Percentiles rank a stretch among this genome's conserved stretches.
Evolutionary conservation across 208 protist species (phyloP).

Genomic region (Naegleria fowleri): DNA sequence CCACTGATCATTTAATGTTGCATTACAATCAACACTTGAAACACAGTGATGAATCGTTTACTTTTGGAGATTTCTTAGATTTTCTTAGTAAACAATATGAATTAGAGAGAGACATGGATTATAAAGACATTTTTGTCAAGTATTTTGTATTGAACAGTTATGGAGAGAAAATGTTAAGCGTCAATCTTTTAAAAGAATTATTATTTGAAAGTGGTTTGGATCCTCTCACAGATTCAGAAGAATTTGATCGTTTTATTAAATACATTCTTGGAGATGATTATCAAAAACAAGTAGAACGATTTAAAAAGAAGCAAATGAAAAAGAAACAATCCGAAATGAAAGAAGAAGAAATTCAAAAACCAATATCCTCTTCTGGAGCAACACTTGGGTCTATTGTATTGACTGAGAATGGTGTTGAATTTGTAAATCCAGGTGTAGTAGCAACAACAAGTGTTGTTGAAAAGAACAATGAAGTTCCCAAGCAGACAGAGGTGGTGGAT

Average conservation of each 20-base stretch:
- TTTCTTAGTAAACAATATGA: background rate
- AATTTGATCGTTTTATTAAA: background rate
- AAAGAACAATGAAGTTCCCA: no score
- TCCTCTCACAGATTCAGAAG: background rate
- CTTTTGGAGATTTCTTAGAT: slow-evolving; percentile 21
- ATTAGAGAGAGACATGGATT: background rate
- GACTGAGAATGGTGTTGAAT: no score
- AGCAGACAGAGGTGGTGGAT: no score
- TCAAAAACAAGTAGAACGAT: background rate
- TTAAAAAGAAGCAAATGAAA: background rate
- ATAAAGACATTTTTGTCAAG: background rate
- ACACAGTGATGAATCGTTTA: background rate
- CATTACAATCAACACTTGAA: background rate
- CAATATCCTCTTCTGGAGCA: no score
- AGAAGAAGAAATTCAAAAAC: background rate
- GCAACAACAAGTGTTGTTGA: no score
- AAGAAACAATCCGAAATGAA: background rate
- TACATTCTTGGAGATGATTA: background rate
- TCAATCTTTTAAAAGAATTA: background rate
- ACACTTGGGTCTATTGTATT: no score
- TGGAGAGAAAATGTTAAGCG: background rate
- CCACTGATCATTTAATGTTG: background rate
- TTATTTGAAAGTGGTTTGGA: background rate
- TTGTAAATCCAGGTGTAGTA: no score
- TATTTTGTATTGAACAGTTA: background rate